Percentiles rank a stretch among this genome's conserved stretches.
Conservation (phyloP, 106 monocot species). For the Vanilla planifolia region DNA sequence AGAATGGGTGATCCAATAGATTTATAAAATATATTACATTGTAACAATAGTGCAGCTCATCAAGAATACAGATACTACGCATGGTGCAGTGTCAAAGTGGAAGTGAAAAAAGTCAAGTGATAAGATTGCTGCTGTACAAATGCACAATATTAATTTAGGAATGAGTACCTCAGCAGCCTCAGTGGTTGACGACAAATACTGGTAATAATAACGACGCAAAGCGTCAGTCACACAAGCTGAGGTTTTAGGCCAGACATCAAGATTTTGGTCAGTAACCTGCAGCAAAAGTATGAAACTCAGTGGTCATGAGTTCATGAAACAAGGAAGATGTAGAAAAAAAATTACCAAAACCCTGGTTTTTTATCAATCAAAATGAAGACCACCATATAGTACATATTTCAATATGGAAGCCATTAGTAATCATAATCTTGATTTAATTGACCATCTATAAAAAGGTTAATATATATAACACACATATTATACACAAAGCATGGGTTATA, state of each 20-base stretch:
- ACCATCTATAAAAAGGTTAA: no score
- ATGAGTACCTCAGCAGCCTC: constrained; percentile 91
- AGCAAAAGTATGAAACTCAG: constrained; percentile 1
- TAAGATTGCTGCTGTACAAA: not conserved
- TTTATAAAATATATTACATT: not conserved
- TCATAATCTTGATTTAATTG: no score
- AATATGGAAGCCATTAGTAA: no score
- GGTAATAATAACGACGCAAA: constrained; percentile 90
- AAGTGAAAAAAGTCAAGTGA: no score
- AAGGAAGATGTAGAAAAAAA: not conserved
- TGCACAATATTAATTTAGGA: not conserved
- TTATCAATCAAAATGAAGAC: no score
- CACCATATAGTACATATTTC: no score
- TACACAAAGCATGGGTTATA: no score
- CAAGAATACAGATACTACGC: not conserved
- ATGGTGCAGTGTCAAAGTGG: not conserved
- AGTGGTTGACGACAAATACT: constrained; percentile 85
- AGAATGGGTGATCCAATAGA: not conserved
- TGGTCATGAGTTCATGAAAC: not conserved
- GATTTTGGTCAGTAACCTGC: constrained; percentile 91
- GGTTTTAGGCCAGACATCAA: constrained; percentile 81
- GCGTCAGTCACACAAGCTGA: constrained; percentile 91
- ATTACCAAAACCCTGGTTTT: not conserved
- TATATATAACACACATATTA: no score
- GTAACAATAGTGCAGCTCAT: not conserved